phyloP scores from a whole-genome alignment of 768 basidiomycete species.

The Glaciozyma antarctica region DNA sequence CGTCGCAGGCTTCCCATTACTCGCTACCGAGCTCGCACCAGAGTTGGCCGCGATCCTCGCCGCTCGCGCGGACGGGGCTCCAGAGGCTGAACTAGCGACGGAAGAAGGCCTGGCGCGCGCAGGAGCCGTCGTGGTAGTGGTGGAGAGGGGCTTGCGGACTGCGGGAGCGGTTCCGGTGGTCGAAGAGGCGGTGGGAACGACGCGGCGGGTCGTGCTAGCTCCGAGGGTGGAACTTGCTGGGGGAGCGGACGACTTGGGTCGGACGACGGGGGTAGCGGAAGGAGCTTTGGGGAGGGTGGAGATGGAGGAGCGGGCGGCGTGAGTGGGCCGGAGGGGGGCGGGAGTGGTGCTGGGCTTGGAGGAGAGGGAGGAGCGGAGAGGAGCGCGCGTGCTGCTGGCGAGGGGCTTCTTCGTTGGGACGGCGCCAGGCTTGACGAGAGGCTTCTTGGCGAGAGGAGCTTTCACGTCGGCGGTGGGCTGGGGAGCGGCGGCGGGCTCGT shows the following conservation, averaged over 20 bases:
- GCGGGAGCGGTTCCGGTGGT: not conserved
- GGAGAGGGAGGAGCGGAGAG: not conserved
- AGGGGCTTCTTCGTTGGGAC: not conserved
- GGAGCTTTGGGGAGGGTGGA: not conserved
- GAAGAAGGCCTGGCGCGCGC: not conserved
- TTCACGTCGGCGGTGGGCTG: not conserved
- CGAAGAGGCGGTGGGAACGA: not conserved
- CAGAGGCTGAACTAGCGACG: not conserved
- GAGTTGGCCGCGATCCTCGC: not conserved
- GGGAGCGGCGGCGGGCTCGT: not conserved
- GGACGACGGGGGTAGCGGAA: not conserved
- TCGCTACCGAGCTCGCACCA: not conserved
- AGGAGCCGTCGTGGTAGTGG: not conserved
- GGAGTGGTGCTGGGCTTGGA: not conserved
- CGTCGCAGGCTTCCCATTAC: not conserved
- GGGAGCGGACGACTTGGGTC: not conserved
- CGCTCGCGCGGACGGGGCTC: not conserved
- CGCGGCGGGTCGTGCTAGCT: not conserved
- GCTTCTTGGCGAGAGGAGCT: not conserved
- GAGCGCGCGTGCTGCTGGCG: not conserved
- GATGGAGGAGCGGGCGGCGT: constrained; percentile 2
- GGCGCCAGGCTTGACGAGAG: not conserved
- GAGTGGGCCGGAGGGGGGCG: not conserved
- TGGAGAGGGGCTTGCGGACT: not conserved
- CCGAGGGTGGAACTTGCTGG: not conserved